Base-by-base conservation (phyloP, 1,284 basidiomycete genomes). In the Mycosarcoma mackinlayi region DNA sequence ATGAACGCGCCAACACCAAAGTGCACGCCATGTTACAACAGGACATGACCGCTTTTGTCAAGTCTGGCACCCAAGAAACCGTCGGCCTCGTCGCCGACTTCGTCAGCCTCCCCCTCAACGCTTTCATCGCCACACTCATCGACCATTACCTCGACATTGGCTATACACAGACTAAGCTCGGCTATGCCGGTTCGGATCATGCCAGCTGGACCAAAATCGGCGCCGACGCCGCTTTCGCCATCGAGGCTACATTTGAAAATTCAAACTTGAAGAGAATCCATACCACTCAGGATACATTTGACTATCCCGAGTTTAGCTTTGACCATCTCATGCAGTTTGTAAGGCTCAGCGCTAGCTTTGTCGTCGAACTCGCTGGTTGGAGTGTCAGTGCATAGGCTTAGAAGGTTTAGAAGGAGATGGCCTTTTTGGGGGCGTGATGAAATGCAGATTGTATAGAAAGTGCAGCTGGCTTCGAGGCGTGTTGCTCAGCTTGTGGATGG, bases 11-110 rank as follows among this genome's bases (percentile, higher is more conserved):
- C 55, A 85, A 84, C 8, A 85, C 87, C 45, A 87, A 90, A 71
- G 91, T 97, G 58, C 60, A 74, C 14, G 93, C 90, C 38, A 96
- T 96, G 93, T 89, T 92, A 73, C 79, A 82, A 40, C 74, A 78
- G 44, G 80, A 81, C 53, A 70, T 81, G 77, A 75, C 75, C 4
- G 95, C 94, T 57, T 98, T 92, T 90, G 92, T 98, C 76, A 95
- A 95, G 88, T 84, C 85, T 68, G 94, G 93, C 40, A 92, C 92
- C 19, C 84, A 86, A 64, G 93, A 95, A 84, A 88, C 90, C 84
- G 90, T 96, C 66, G 95, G 94, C 25, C 87, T 98, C 60, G 92
- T 98, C 75, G 89, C 88, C 49, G 95, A 98, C 85, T 96, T 87
- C 81, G 90, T 92, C 45, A 89, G 94, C 80, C 83, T 87, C 9